Percentiles rank a stretch among this genome's conserved stretches.
phyloP scores from a whole-genome alignment of 2,329 filamentous ascomycete genomes.

The Coniella vitis region DNA sequence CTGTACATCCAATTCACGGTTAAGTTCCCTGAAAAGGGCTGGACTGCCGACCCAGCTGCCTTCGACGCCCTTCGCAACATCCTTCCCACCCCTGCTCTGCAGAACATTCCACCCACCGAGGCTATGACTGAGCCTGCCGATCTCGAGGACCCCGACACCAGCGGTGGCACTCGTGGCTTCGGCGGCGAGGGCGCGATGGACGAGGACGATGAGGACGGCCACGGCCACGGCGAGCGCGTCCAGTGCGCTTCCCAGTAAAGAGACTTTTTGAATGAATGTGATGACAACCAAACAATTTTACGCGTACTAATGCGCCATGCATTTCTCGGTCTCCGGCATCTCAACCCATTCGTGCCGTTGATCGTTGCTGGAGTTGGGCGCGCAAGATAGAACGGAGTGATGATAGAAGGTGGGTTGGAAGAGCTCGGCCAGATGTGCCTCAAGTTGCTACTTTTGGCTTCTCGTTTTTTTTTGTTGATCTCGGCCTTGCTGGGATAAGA shows the following conservation, averaged over 20 bases:
- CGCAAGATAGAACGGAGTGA: neutral
- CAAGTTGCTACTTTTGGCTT: neutral
- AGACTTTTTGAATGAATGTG: constrained; percentile 1
- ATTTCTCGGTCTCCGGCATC: neutral
- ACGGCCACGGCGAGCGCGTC: constrained; percentile 69
- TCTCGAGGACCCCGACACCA: constrained; percentile 76
- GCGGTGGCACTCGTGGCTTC: constrained; percentile 60
- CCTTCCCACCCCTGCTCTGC: constrained; percentile 62
- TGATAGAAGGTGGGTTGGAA: neutral
- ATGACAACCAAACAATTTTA: neutral
- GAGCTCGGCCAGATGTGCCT: neutral
- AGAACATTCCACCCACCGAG: constrained; percentile 66
- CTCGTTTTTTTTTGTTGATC: too few relatives aligned
- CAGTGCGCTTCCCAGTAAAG: constrained; percentile 83
- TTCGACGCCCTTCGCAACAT: constrained; percentile 77
- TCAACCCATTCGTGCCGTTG: neutral
- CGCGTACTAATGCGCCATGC: neutral
- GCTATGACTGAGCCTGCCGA: constrained; percentile 88
- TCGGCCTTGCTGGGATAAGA: too few relatives aligned
- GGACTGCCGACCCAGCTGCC: constrained; percentile 58
- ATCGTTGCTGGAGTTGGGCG: neutral
- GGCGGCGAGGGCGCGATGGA: constrained; percentile 56
- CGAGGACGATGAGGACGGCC: constrained; percentile 72
- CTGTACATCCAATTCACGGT: constrained; percentile 96
- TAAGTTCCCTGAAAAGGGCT: constrained; percentile 84